Percentiles rank a stretch among this genome's conserved stretches.
phyloP scores from a whole-genome alignment of 2,329 filamentous ascomycete genomes.

The Rugonectria rugulosa region DNA sequence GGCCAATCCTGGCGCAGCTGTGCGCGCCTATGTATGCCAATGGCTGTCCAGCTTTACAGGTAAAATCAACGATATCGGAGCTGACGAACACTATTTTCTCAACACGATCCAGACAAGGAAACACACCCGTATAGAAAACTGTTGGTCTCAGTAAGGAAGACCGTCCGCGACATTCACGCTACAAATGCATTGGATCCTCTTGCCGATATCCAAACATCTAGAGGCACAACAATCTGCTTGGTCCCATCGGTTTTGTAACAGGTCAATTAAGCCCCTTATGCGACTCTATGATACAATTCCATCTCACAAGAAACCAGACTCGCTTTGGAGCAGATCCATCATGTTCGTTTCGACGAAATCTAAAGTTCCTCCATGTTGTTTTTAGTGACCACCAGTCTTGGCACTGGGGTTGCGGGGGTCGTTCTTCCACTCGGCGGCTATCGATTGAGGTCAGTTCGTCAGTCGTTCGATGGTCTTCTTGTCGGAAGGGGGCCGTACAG shows the following conservation, averaged over 20 bases:
- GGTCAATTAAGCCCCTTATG: slow-evolving; percentile 46
- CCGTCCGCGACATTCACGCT: slow-evolving; percentile 4
- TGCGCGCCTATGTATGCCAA: too few relatives aligned
- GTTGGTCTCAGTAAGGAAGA: too few relatives aligned
- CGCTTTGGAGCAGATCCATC: slow-evolving; percentile 38
- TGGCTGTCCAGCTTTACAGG: too few relatives aligned
- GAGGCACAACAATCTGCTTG: slow-evolving; percentile 7
- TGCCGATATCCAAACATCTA: too few relatives aligned
- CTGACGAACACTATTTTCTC: too few relatives aligned
- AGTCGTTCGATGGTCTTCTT: neutral
- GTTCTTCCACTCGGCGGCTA: slow-evolving; percentile 96
- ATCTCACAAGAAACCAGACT: slow-evolving; percentile 35
- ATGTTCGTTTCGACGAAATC: slow-evolving; percentile 37
- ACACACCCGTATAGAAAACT: too few relatives aligned
- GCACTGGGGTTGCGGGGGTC: slow-evolving; percentile 85
- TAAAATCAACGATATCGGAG: too few relatives aligned
- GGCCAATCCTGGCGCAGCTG: too few relatives aligned
- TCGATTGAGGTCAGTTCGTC: slow-evolving; percentile 35
- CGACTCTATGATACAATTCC: slow-evolving; percentile 54
- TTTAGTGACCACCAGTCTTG: slow-evolving; percentile 58
- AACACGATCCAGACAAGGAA: too few relatives aligned
- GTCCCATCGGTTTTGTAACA: slow-evolving; percentile 35
- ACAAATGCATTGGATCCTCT: slow-evolving; percentile 10
- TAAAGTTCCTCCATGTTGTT: slow-evolving; percentile 27
- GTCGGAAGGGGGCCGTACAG: slow-evolving; percentile 60